Conservation (phyloP, 1,284 basidiomycete genomes). For the Leccinum huronense region DNA sequence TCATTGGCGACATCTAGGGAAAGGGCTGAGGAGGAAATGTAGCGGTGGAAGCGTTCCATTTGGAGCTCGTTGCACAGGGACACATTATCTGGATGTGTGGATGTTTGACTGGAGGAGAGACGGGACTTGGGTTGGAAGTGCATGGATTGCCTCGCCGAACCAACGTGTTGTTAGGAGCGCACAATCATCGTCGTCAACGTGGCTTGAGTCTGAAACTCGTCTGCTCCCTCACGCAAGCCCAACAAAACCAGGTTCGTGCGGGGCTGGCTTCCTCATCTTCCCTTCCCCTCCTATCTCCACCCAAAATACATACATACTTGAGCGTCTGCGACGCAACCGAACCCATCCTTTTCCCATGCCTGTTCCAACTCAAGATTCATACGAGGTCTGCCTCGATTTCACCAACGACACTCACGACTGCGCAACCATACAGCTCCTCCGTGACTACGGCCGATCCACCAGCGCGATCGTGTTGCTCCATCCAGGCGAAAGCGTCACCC, state of each 20-base stretch:
- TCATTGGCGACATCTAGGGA: neutral
- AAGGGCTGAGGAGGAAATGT: constrained; percentile 28
- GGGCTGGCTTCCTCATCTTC: constrained; percentile 24
- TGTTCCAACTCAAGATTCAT: constrained; percentile 44
- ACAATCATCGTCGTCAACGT: constrained; percentile 36
- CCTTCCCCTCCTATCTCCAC: constrained; percentile 17
- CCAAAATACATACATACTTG: constrained; percentile 6
- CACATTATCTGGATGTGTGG: constrained; percentile 6
- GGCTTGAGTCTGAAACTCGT: constrained; percentile 34
- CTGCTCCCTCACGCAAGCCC: constrained; percentile 32
- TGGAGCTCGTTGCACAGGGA: constrained; percentile 16
- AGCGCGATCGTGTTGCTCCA: constrained; percentile 56
- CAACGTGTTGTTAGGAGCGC: constrained; percentile 36
- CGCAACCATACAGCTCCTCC: constrained; percentile 61
- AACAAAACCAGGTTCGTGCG: constrained; percentile 34
- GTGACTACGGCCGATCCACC: constrained; percentile 58
- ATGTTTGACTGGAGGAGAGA: constrained; percentile 30
- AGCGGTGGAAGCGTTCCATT: neutral
- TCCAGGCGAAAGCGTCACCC: constrained; percentile 61
- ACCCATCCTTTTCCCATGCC: constrained; percentile 39
- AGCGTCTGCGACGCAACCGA: constrained; percentile 29
- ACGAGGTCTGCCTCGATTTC: constrained; percentile 66
- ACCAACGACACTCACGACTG: constrained; percentile 66
- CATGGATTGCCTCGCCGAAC: constrained; percentile 27
- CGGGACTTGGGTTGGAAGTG: neutral